Percentiles rank a stretch among this genome's conserved stretches.
Evolutionary conservation across 1,284 basidiomycete species (phyloP).

Genomic region (Marasmius fiardii): DNA sequence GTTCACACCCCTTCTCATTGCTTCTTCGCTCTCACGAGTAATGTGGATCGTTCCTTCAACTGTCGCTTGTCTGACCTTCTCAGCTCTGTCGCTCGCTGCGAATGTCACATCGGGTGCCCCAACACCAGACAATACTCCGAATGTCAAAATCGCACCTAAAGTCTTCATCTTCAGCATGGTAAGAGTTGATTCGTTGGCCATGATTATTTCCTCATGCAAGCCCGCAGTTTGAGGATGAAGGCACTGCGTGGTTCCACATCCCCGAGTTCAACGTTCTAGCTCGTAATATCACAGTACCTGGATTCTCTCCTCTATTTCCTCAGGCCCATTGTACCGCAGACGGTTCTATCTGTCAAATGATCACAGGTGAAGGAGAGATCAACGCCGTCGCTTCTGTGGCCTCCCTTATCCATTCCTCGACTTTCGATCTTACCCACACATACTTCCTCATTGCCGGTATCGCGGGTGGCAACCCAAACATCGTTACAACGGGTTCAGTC

Average conservation of each 20-base stretch:
- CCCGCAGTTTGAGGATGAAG: slow-evolving; percentile 8
- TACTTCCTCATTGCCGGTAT: slow-evolving; percentile 47
- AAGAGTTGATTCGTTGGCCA: no score
- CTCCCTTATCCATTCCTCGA: slow-evolving; percentile 29
- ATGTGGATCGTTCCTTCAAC: no score
- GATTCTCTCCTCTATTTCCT: slow-evolving; percentile 13
- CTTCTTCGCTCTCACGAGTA: no score
- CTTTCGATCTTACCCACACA: slow-evolving; percentile 38
- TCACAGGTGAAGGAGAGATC: slow-evolving; percentile 35
- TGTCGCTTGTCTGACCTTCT: no score
- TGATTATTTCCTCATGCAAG: no score
- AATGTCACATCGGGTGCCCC: neutral
- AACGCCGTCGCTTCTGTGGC: slow-evolving; percentile 39
- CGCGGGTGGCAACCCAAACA: slow-evolving; percentile 40
- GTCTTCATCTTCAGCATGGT: no score
- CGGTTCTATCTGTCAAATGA: slow-evolving; percentile 36
- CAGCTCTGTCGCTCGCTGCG: no score
- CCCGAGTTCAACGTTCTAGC: slow-evolving; percentile 14
- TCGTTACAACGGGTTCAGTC: slow-evolving; percentile 38
- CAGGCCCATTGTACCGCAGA: slow-evolving; percentile 15
- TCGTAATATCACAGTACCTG: slow-evolving; percentile 12
- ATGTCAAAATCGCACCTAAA: no score
- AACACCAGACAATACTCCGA: no score
- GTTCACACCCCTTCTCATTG: no score
- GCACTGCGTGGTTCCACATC: slow-evolving; percentile 12